A percentile compares a stretch with the other conserved stretches of the same genome.
Conservation (phyloP, 1,139 yeast species). For the Saccharomyces pastorianus region DNA sequence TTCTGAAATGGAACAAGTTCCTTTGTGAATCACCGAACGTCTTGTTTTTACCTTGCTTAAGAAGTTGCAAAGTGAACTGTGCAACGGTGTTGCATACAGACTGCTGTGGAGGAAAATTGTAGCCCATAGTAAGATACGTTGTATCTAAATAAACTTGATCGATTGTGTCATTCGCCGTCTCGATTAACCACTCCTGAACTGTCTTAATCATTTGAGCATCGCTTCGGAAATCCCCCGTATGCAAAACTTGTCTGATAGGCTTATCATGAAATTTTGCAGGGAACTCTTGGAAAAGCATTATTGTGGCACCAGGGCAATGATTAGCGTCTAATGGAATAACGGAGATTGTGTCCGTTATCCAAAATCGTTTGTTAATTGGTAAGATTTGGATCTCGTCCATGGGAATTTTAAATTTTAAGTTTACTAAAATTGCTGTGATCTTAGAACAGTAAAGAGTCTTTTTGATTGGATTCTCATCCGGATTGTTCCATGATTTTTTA, state of each 20-base stretch:
- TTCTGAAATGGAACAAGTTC: conserved; percentile 38
- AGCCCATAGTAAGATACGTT: conserved; percentile 69
- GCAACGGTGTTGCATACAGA: conserved; percentile 54
- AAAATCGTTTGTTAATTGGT: conserved; percentile 36
- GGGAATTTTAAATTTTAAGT: conserved; percentile 45
- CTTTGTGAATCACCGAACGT: conserved; percentile 32
- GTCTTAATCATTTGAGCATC: conserved; percentile 32
- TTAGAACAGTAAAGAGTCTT: conserved; percentile 54
- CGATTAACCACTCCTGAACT: conserved; percentile 21
- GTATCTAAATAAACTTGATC: conserved; percentile 76
- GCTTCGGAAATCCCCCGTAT: conserved; percentile 91
- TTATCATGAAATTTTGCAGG: conserved; percentile 11
- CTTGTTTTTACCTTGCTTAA: conserved; percentile 23
- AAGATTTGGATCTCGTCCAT: conserved; percentile 44
- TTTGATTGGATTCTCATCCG: conserved; percentile 37
- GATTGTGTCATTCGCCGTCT: conserved; percentile 21
- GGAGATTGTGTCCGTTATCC: conserved; percentile 41
- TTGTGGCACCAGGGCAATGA: conserved; percentile 92
- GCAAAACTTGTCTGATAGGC: conserved; percentile 38
- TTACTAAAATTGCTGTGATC: conserved; percentile 54
- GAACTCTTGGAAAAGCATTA: conserved; percentile 60
- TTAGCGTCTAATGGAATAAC: conserved; percentile 75
- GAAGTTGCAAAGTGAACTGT: conserved; percentile 39
- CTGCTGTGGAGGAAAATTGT: conserved; percentile 71
- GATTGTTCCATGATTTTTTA: conserved; percentile 54